Conservation (phyloP, 441 rosid species). For the Bruguiera hainesii region DNA sequence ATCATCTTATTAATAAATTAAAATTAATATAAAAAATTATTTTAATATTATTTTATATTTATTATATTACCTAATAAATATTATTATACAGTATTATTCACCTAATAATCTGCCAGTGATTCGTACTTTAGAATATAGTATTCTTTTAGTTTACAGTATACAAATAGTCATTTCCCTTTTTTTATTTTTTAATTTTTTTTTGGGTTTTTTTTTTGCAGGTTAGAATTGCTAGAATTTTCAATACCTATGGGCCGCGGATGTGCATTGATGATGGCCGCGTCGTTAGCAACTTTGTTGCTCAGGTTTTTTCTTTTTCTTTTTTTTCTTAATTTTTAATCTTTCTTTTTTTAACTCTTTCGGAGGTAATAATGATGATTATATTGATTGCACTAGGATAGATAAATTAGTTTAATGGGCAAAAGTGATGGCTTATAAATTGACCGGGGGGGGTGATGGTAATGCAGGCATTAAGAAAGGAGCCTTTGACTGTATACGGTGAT, state of each 20-base stretch:
- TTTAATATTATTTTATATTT: too few relatives aligned
- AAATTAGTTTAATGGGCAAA: background rate
- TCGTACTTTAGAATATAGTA: too few relatives aligned
- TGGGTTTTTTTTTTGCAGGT: constrained; percentile 39
- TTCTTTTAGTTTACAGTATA: background rate
- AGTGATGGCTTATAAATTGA: background rate
- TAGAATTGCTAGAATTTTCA: constrained; percentile 87
- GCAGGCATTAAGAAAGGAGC: constrained; percentile 93
- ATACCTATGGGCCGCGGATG: constrained; percentile 94
- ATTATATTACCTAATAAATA: too few relatives aligned
- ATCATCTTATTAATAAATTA: too few relatives aligned
- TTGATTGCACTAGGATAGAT: background rate
- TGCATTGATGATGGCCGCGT: constrained; percentile 95
- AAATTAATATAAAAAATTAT: too few relatives aligned
- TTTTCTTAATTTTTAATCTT: background rate
- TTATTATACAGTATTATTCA: background rate
- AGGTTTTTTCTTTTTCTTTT: constrained; percentile 36
- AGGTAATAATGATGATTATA: background rate
- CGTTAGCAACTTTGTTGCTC: constrained; percentile 94
- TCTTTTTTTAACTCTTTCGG: background rate
- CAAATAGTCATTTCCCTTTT: background rate
- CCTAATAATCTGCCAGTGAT: too few relatives aligned
- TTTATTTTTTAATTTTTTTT: too few relatives aligned
- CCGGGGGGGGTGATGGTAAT: constrained; percentile 6
- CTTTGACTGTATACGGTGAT: constrained; percentile 92